phyloP scores from a whole-genome alignment of 2,329 filamentous ascomycete genomes.

The Exophiala dermatitidis region DNA sequence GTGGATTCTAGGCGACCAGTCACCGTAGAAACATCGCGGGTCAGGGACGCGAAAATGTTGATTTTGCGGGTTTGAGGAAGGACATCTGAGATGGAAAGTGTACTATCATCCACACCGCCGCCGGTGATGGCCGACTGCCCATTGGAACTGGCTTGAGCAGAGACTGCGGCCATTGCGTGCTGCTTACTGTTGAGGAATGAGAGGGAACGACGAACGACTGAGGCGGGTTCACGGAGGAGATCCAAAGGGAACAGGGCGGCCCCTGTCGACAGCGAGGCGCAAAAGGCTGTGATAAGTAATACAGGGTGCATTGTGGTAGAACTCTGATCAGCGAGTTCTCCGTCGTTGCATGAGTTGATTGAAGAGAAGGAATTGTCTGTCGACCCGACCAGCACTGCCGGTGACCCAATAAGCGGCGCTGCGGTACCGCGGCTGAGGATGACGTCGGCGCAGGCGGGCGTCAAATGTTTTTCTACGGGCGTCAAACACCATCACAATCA shows the following conservation, averaged over 20 bases:
- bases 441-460: no score
- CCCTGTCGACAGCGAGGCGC: background rate
- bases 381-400: no score
- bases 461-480: no score
- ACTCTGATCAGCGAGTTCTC: background rate
- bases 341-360: background rate
- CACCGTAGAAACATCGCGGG: slow-evolving; percentile 65
- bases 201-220: background rate
- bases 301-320: background rate
- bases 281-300: background rate
- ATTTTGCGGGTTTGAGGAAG: slow-evolving; percentile 71
- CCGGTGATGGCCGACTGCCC: background rate
- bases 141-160: background rate
- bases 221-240: background rate
- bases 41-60: slow-evolving; percentile 76
- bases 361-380: no score
- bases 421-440: no score
- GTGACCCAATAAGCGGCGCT: no score
- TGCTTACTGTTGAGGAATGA: background rate
- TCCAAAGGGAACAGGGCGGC: background rate
- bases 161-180: background rate
- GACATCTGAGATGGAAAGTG: slow-evolving; percentile 73
- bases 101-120: slow-evolving; percentile 30
- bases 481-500: no score
- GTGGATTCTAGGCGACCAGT: slow-evolving; percentile 55